A percentile compares a stretch with the other conserved stretches of the same genome.
phyloP scores from a whole-genome alignment of 2,329 filamentous ascomycete genomes.

The Pyrenophora seminiperda region DNA sequence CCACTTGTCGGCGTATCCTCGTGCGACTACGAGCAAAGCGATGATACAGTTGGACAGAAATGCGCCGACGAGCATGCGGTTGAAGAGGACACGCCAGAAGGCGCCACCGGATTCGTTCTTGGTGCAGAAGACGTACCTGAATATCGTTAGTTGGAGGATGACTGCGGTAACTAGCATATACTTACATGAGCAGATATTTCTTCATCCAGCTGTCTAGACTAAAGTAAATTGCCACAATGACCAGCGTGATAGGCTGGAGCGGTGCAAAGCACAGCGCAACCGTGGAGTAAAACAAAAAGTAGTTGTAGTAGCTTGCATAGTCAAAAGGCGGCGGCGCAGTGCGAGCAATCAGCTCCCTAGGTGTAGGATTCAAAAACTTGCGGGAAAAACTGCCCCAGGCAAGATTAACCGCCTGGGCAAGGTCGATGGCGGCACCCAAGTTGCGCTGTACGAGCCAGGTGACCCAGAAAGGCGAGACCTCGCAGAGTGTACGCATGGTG shows the following conservation, averaged over 20 bases:
- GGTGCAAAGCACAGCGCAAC: conserved; percentile 83
- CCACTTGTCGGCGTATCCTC: conserved; percentile 54
- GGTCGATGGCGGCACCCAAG: conserved; percentile 87
- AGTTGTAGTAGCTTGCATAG: conserved; percentile 97
- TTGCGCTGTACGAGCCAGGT: conserved; percentile 79
- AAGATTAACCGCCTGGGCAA: conserved; percentile 86
- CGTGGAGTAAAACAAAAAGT: conserved; percentile 92
- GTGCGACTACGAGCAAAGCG: conserved; percentile 74
- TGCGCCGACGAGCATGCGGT: conserved; percentile 83
- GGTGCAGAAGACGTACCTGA: conserved; percentile 79
- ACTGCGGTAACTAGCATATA: not conserved
- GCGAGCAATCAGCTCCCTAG: conserved; percentile 86
- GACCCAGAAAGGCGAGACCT: conserved; percentile 89
- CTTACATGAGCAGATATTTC: conserved; percentile 85
- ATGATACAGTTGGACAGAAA: conserved; percentile 80
- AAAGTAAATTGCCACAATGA: conserved; percentile 89
- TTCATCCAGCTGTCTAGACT: conserved; percentile 84
- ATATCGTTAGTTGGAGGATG: not conserved
- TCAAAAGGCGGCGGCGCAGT: conserved; percentile 93
- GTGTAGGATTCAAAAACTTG: conserved; percentile 85
- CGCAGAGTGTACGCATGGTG: conserved; percentile 76
- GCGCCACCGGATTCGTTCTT: conserved; percentile 95
- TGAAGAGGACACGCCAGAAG: conserved; percentile 91
- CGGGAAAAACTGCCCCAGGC: conserved; percentile 83
- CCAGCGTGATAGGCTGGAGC: conserved; percentile 84